A percentile compares a stretch with the other conserved stretches of the same genome.
Conservation (phyloP, 2,329 filamentous ascomycete species). For the Aquanectria penicillioides region DNA sequence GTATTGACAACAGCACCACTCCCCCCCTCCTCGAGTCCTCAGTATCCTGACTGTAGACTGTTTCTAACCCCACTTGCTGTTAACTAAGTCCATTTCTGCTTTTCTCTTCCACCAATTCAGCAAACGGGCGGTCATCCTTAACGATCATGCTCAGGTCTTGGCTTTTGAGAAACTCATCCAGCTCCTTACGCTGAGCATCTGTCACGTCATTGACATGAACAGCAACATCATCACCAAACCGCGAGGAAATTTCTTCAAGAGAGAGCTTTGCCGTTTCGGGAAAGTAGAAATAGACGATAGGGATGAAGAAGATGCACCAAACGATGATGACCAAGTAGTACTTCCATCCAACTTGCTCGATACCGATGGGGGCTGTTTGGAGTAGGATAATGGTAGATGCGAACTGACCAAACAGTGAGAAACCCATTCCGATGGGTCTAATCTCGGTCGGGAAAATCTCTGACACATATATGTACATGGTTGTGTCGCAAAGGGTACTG, state of each 20-base stretch:
- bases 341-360: constrained; percentile 58
- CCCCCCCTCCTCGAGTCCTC: too few species aligned
- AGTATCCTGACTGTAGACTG: too few species aligned
- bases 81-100: too few species aligned
- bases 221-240: constrained; percentile 60
- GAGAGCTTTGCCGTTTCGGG: constrained; percentile 45
- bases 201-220: constrained; percentile 55
- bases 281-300: constrained; percentile 46
- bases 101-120: neutral
- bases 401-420: constrained; percentile 61
- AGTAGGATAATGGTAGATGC: constrained; percentile 58
- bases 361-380: constrained; percentile 51
- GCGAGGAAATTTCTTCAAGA: constrained; percentile 52
- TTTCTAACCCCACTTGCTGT: too few species aligned
- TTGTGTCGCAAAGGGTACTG: constrained; percentile 52
- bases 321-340: constrained; percentile 59
- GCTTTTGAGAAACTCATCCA: constrained; percentile 36
- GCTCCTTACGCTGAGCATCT: constrained; percentile 41
- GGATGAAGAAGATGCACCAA: constrained; percentile 49
- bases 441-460: constrained; percentile 58
- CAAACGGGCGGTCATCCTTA: neutral
- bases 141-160: constrained; percentile 26
- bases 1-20: too few species aligned
- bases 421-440: constrained; percentile 61
- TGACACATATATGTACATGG: constrained; percentile 52